Conservation (phyloP, 1,139 yeast species). For the Pichia sp. region DNA sequence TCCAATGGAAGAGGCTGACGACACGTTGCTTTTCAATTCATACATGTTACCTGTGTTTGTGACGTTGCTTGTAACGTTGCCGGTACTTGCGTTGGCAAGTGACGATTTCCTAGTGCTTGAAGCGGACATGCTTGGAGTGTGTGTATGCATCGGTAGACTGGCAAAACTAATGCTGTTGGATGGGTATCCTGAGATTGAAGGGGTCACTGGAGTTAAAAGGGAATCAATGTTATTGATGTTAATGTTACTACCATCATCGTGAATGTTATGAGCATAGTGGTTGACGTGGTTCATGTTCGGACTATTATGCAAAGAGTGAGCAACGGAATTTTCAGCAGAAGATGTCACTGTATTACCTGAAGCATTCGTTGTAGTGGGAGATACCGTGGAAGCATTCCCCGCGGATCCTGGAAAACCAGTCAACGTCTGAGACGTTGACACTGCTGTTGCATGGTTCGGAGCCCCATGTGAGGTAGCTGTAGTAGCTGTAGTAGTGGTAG, state of each 20-base stretch:
- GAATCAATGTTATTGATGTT: no score
- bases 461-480: neutral
- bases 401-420: no score
- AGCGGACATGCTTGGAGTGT: no score
- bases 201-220: neutral
- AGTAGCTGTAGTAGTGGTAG: neutral
- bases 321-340: no score
- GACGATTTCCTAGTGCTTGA: slow-evolving; percentile 6
- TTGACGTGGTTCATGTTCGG: neutral
- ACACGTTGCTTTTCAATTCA: slow-evolving; percentile 8
- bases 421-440: no score
- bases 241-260: neutral
- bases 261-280: neutral
- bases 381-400: no score
- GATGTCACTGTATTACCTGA: no score
- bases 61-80: no score
- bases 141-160: no score
- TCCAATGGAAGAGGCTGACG: slow-evolving; percentile 8
- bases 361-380: no score
- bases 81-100: neutral
- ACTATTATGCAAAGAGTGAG: neutral
- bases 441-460: no score
- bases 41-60: neutral
- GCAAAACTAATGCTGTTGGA: neutral
- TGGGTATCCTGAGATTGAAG: neutral